Conservation (phyloP, 1,284 basidiomycete species). For the Ceratorhiza oryzae-sativae region DNA sequence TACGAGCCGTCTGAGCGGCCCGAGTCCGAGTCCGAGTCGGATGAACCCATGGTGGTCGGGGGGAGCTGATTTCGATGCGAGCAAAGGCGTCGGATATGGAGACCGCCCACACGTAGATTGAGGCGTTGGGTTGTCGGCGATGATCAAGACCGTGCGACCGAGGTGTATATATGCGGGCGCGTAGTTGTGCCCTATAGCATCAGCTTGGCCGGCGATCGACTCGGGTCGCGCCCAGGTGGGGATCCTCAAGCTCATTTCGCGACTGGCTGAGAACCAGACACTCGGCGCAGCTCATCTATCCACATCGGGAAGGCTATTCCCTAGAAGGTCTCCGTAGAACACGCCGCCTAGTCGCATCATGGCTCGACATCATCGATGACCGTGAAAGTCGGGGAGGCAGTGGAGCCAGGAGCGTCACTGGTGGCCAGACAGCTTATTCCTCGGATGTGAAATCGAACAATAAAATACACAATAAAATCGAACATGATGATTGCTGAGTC, state of each 20-base stretch:
- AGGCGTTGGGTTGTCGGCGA: not conserved
- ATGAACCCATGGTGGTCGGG: conserved; percentile 15
- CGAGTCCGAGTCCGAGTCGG: conserved; percentile 25
- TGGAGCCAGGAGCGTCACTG: not conserved
- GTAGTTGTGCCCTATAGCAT: not conserved
- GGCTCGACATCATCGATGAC: conserved; percentile 15
- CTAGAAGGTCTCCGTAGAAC: not conserved
- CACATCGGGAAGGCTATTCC: not conserved
- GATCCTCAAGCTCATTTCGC: conserved; percentile 4
- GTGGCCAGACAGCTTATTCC: not conserved
- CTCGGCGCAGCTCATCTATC: not conserved
- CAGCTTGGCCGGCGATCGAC: not conserved
- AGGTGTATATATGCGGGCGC: conserved; percentile 4
- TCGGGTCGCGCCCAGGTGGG: not conserved
- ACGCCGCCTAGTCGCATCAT: not conserved
- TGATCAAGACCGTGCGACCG: not conserved
- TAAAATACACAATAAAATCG: not conserved
- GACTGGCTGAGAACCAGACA: conserved; percentile 3
- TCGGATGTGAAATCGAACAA: not conserved
- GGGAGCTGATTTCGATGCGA: no score
- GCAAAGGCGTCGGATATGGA: no score
- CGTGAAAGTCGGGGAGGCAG: not conserved
- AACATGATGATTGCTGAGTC: no score
- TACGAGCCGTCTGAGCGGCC: conserved; percentile 18
- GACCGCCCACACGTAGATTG: no score